Evolutionary conservation across 2,329 filamentous ascomycete species (phyloP).

Genomic region (Penicillium sp.): DNA sequence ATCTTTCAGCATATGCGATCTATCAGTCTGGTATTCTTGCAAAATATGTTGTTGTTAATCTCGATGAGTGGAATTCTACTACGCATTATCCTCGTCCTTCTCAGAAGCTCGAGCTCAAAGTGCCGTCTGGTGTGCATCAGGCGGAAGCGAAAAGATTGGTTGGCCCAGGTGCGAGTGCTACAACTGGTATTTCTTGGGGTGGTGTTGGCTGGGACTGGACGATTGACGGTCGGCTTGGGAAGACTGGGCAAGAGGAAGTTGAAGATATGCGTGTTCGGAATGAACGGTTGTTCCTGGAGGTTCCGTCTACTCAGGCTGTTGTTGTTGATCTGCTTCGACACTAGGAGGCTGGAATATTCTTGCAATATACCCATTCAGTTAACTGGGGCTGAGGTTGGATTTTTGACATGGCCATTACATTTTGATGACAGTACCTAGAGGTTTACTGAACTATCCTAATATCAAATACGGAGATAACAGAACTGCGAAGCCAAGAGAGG

Average conservation of each 20-base stretch:
- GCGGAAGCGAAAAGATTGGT: constrained; percentile 8
- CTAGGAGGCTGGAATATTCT: neutral
- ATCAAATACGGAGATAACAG: too few species aligned
- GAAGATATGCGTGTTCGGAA: neutral
- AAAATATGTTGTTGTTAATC: constrained; percentile 16
- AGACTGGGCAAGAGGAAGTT: neutral
- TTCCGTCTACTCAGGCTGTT: constrained; percentile 12
- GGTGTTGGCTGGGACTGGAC: constrained; percentile 18
- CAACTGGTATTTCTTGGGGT: constrained; percentile 13
- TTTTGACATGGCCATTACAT: too few species aligned
- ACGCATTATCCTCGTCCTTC: constrained; percentile 13
- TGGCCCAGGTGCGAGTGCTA: constrained; percentile 14
- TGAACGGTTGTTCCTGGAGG: neutral
- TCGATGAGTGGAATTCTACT: constrained; percentile 19
- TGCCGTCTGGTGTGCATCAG: neutral
- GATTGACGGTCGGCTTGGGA: constrained; percentile 11
- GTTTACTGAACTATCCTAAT: too few species aligned
- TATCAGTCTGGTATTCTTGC: constrained; percentile 13
- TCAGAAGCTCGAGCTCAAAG: constrained; percentile 2
- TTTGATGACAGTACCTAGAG: too few species aligned
- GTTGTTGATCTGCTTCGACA: constrained; percentile 1
- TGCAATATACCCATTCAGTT: too few species aligned
- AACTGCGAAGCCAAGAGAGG: too few species aligned
- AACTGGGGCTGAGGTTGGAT: too few species aligned
- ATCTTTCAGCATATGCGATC: constrained; percentile 17